phyloP scores from a whole-genome alignment of 2,329 filamentous ascomycete species.

The Arthrobotrys megalospora region DNA sequence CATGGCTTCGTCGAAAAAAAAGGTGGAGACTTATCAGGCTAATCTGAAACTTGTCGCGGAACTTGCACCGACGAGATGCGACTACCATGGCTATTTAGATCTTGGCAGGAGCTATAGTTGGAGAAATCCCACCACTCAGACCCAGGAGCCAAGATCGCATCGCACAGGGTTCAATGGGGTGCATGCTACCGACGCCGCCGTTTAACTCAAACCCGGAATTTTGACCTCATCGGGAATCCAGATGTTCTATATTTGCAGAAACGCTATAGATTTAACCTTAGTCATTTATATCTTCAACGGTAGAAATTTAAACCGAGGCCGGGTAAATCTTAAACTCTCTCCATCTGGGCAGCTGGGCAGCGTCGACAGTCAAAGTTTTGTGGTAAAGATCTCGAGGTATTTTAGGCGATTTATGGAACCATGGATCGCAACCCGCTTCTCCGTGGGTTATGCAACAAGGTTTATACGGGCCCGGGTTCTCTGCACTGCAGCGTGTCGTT shows the following conservation, averaged over 20 bases:
- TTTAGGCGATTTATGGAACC: conserved; percentile 37
- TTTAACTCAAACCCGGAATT: conserved; percentile 5
- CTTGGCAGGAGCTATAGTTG: conserved; percentile 29
- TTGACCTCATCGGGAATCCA: conserved; percentile 7
- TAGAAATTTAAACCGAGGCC: conserved; percentile 26
- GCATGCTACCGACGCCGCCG: conserved; percentile 3
- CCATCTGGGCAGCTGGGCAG: not conserved
- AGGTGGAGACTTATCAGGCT: conserved; percentile 19
- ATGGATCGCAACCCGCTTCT: conserved; percentile 46
- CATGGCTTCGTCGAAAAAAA: conserved; percentile 5
- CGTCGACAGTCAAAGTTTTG: not conserved
- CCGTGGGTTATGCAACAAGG: conserved; percentile 28
- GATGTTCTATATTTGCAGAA: not conserved
- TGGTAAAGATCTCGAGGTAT: not conserved
- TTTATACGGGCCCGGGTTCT: not conserved
- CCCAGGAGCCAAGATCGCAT: conserved; percentile 22
- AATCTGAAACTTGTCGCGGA: conserved; percentile 40
- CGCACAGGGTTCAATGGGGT: conserved; percentile 9
- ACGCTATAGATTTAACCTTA: not conserved
- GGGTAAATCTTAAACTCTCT: conserved; percentile 6
- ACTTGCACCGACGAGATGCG: not conserved
- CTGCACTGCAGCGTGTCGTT: too few species aligned
- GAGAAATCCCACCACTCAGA: conserved; percentile 45
- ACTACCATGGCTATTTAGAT: conserved; percentile 20
- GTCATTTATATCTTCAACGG: not conserved